phyloP scores from a whole-genome alignment of 1,139 yeast species.

The Nematodospora anomalae region DNA sequence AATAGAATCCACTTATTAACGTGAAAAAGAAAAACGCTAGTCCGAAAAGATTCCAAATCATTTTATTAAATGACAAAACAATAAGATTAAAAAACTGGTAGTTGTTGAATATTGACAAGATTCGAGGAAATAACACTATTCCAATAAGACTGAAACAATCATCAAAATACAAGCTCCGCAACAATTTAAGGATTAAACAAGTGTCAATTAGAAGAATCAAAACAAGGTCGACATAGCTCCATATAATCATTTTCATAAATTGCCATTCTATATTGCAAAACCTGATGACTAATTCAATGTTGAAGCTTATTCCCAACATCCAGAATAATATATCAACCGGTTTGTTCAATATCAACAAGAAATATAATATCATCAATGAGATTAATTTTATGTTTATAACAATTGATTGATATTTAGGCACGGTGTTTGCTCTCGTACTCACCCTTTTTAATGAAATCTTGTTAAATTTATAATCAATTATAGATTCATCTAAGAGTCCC shows the following conservation, averaged over 20 bases:
- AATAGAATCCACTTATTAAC: conserved; percentile 58
- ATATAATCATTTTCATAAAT: conserved; percentile 38
- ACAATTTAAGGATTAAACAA: conserved; percentile 26
- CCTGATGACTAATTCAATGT: conserved; percentile 40
- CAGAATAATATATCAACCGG: conserved; percentile 33
- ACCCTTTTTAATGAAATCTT: conserved; percentile 32
- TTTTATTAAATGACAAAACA: conserved; percentile 51
- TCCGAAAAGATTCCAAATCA: conserved; percentile 58
- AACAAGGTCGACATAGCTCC: conserved; percentile 43
- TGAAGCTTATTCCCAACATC: conserved; percentile 36
- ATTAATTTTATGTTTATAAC: conserved; percentile 40
- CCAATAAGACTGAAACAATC: conserved; percentile 49
- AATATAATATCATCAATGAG: conserved; percentile 33
- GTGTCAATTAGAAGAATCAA: conserved; percentile 33
- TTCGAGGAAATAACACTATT: conserved; percentile 54
- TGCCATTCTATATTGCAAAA: conserved; percentile 43
- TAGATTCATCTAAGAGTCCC: conserved; percentile 24
- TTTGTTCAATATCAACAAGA: conserved; percentile 31
- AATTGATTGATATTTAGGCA: conserved; percentile 46
- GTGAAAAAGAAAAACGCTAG: conserved; percentile 51
- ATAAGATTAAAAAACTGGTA: conserved; percentile 56
- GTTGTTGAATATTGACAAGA: conserved; percentile 54
- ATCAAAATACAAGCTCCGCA: conserved; percentile 20
- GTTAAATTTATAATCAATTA: conserved; percentile 39
- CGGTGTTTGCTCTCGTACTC: conserved; percentile 32